Evolutionary conservation across 768 basidiomycete species (phyloP).

Genomic region (Rhodosporidiobolus sp.): DNA sequence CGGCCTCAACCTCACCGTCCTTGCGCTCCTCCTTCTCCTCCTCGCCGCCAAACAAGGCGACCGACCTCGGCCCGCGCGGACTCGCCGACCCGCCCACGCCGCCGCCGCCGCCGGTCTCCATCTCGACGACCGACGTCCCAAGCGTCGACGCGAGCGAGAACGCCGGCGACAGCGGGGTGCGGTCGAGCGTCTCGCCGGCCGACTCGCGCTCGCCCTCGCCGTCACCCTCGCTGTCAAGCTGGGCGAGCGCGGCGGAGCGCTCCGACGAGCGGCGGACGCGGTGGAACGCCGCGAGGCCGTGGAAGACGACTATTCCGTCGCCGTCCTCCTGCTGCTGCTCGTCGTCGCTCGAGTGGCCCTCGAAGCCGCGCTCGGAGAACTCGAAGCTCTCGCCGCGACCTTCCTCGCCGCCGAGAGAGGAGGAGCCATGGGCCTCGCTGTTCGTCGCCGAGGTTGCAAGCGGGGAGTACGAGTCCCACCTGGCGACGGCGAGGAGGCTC

Average conservation of each 20-base stretch:
- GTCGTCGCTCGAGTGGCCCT: no score
- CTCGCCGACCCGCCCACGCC: neutral
- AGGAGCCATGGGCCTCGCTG: no score
- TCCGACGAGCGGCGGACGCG: neutral
- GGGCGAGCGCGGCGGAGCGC: neutral
- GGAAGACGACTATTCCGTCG: no score
- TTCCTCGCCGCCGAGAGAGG: no score
- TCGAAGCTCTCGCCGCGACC: neutral
- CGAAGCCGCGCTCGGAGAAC: conserved; percentile 1
- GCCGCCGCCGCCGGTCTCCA: neutral
- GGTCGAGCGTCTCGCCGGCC: neutral
- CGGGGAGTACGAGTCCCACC: neutral
- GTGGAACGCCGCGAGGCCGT: neutral
- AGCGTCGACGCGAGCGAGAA: neutral
- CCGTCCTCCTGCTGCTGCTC: no score
- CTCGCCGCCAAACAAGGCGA: neutral
- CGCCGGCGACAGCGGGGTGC: neutral
- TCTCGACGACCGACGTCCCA: neutral
- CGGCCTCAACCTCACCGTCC: no score
- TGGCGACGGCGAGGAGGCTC: no score
- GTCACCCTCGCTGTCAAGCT: neutral
- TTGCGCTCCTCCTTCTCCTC: no score
- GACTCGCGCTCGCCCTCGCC: no score
- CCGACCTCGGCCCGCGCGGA: neutral
- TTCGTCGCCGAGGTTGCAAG: no score